Evolutionary conservation across 2,329 filamentous ascomycete genomes (phyloP).

Genomic region (Tolypocladium inflatum): DNA sequence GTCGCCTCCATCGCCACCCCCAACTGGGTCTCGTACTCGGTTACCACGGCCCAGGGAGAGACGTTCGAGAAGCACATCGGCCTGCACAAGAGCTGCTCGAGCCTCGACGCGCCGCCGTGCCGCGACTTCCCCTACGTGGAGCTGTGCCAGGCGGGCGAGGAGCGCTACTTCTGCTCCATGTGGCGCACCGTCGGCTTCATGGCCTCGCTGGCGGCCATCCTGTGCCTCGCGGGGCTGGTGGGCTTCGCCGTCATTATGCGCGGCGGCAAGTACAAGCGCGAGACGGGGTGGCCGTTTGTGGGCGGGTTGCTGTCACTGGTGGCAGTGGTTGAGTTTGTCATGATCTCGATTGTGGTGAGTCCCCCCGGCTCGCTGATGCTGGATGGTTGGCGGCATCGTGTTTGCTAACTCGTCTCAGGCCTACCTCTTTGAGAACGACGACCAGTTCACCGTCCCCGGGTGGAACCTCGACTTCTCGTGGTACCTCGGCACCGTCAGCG

Average conservation of each 20-base stretch:
- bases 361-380: neutral
- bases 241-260: conserved; percentile 67
- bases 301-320: conserved; percentile 55
- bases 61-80: conserved; percentile 56
- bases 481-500: conserved; percentile 56
- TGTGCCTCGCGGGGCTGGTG: conserved; percentile 73
- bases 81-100: conserved; percentile 73
- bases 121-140: conserved; percentile 25
- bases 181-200: conserved; percentile 86
- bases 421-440: conserved; percentile 74
- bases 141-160: conserved; percentile 30
- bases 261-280: conserved; percentile 71
- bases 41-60: conserved; percentile 36
- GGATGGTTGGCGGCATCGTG: rapidly evolving
- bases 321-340: conserved; percentile 60
- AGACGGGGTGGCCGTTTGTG: conserved; percentile 74
- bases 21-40: conserved; percentile 60
- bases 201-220: conserved; percentile 73
- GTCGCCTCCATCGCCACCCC: conserved; percentile 60
- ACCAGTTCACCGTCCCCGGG: conserved; percentile 68
- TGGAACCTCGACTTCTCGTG: conserved; percentile 76
- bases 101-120: conserved; percentile 52
- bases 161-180: conserved; percentile 74
- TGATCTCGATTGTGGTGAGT: conserved; percentile 76
- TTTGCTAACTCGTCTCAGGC: conserved; percentile 41